Evolutionary conservation across 2,329 filamentous ascomycete species (phyloP).

Genomic region (Byssochlamys sp.): DNA sequence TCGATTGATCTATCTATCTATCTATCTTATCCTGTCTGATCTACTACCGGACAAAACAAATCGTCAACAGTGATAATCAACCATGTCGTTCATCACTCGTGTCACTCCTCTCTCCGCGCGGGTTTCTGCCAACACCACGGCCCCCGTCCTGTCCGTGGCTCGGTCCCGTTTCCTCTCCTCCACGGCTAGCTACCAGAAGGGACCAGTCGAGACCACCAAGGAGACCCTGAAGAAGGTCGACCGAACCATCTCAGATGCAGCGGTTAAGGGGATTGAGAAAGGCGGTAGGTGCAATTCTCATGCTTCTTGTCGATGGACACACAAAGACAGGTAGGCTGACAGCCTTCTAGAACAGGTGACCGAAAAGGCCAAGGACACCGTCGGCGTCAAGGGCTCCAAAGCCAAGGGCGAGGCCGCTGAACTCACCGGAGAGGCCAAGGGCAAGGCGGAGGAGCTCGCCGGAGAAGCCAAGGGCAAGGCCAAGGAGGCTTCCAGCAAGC

Average conservation of each 20-base stretch:
- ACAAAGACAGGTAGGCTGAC: not conserved
- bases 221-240: constrained; percentile 51
- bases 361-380: constrained; percentile 34
- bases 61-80: not conserved
- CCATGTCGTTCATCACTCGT: constrained; percentile 30
- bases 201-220: constrained; percentile 47
- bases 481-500: constrained; percentile 14
- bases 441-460: constrained; percentile 18
- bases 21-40: too few species aligned
- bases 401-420: constrained; percentile 38
- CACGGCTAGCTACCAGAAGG: constrained; percentile 40
- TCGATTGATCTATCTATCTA: not conserved
- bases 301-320: not conserved
- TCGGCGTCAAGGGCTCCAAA: constrained; percentile 35
- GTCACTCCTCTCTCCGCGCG: constrained; percentile 20
- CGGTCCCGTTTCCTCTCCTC: constrained; percentile 41
- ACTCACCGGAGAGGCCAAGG: constrained; percentile 25
- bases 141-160: constrained; percentile 11
- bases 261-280: constrained; percentile 54
- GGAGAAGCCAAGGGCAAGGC: constrained; percentile 24
- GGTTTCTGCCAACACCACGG: constrained; percentile 9
- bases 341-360: constrained; percentile 40
- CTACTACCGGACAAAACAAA: not conserved
- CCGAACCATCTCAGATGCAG: constrained; percentile 44
- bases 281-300: constrained; percentile 42